Evolutionary conservation across 2,329 filamentous ascomycete species (phyloP), one percentile per base, ranked within the genome.

Genomic region (Colletotrichum tamarilloi): DNA sequence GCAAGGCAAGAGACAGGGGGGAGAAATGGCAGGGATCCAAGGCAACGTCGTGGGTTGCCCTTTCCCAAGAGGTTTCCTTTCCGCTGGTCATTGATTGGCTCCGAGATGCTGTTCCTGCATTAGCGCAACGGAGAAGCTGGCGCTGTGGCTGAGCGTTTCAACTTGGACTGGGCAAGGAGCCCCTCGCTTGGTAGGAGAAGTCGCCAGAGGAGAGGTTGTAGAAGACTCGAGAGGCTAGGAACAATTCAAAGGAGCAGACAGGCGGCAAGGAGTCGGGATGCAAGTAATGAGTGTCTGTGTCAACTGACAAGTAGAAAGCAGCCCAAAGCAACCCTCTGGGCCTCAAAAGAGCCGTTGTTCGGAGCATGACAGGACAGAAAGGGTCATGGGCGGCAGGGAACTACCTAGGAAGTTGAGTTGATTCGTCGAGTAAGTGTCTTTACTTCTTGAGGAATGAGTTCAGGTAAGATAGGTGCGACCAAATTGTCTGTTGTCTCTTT

Each of bases 141-240:
- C 57, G 67, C 67, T 32, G 74, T 75, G 72, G 74, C 74, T 74
- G 68, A 74, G 74, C 66, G 72, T 75, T 74, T 75, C 74, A 74
- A 75, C 74, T 69, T 74, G 56, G 53, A 35, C 35, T 57, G 55
- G 55, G 59, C 26, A 38, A 42, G 70, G 42, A 59, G 64, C 42
- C 58, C 64, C 58, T 62, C 68, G 46, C 22, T 38, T 57, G 30
- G 26, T 49, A 16, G 55, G 64, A 30, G 26, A 24, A 22, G 46
- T n/a, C 19, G 1, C 19, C 42, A 19, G 26, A 24, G 9, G 11
- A 53, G n/a, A 30, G 56, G 19, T 9, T 32, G 42, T 28, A 9
- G 30, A 42, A 59, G 22, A 24, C 49, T 53, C 52, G 24, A 55
- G 52, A 26, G n/a, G 52, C 22, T 60, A 49, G 8, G 42, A 22